Evolutionary conservation across 2,329 filamentous ascomycete species (phyloP).

Genomic region (Chrysosphaeria jannelii): DNA sequence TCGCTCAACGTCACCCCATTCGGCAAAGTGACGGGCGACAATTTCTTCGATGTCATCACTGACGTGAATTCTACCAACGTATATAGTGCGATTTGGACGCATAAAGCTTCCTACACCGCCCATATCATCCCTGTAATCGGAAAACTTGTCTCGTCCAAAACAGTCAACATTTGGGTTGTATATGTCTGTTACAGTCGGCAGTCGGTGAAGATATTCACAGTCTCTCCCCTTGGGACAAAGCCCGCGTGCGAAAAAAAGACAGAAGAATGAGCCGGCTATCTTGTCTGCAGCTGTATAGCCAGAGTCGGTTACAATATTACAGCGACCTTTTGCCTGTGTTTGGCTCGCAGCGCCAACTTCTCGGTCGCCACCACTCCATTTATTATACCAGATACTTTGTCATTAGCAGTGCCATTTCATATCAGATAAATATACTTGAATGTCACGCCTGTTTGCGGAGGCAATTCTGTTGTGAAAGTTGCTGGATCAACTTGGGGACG

Average conservation of each 20-base stretch:
- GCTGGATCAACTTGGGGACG: slow-evolving; percentile 72
- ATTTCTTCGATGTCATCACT: slow-evolving; percentile 94
- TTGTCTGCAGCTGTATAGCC: slow-evolving; percentile 56
- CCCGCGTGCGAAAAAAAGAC: slow-evolving; percentile 48
- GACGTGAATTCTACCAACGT: slow-evolving; percentile 79
- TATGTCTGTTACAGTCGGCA: slow-evolving; percentile 64
- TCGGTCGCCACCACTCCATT: slow-evolving; percentile 84
- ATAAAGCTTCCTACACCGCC: slow-evolving; percentile 84
- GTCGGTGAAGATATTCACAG: slow-evolving; percentile 75
- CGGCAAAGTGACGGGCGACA: slow-evolving; percentile 76
- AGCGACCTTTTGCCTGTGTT: slow-evolving; percentile 54
- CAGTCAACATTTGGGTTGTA: slow-evolving; percentile 89
- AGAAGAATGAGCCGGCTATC: slow-evolving; percentile 62
- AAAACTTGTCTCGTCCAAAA: slow-evolving; percentile 78
- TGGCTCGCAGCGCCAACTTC: slow-evolving; percentile 76
- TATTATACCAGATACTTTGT: slow-evolving; percentile 95
- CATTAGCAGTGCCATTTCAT: slow-evolving; percentile 1
- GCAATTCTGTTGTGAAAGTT: slow-evolving; percentile 54
- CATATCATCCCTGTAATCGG: slow-evolving; percentile 91
- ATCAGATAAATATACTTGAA: slow-evolving; percentile 28
- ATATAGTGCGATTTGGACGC: slow-evolving; percentile 79
- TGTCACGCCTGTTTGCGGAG: slow-evolving; percentile 74
- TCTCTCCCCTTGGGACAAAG: slow-evolving; percentile 61
- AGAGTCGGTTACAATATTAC: slow-evolving; percentile 53
- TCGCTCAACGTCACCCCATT: slow-evolving; percentile 85